Evolutionary conservation across 2,329 filamentous ascomycete genomes (phyloP).

Genomic region (Xylariaceae sp.): DNA sequence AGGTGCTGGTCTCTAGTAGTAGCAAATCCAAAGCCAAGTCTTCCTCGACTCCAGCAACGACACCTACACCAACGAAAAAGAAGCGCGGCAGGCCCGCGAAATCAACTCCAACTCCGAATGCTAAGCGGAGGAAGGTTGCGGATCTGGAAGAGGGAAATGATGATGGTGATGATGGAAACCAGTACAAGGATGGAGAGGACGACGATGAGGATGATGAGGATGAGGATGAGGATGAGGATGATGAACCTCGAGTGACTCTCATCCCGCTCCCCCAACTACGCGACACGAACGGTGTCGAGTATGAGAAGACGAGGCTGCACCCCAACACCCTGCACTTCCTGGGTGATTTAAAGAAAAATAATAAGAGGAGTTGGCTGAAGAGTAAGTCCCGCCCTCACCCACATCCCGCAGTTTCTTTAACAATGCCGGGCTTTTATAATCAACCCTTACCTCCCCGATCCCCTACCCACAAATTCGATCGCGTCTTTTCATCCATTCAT

Average conservation of each 20-base stretch:
- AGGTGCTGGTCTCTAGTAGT: not conserved
- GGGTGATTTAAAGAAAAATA: constrained; percentile 54
- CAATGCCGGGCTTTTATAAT: no score
- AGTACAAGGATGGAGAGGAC: constrained; percentile 18
- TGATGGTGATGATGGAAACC: constrained; percentile 20
- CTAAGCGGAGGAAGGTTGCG: constrained; percentile 6
- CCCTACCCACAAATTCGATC: constrained; percentile 3
- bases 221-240: constrained; percentile 35
- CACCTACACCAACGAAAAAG: no score
- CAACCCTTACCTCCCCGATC: no score
- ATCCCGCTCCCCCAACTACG: constrained; percentile 38
- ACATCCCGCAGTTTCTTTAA: no score
- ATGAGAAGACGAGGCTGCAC: constrained; percentile 49
- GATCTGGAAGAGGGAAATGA: constrained; percentile 24
- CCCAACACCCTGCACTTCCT: constrained; percentile 55
- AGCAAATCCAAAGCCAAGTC: not conserved
- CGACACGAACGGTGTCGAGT: constrained; percentile 39
- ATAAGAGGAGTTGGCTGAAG: constrained; percentile 54
- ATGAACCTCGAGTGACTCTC: constrained; percentile 34
- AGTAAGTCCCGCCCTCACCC: constrained; percentile 39
- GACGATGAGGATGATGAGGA: constrained; percentile 23
- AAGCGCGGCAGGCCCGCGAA: constrained; percentile 13
- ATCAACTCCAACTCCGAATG: not conserved
- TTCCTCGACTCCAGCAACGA: no score
- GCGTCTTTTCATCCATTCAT: no score